phyloP scores from a whole-genome alignment of 2,329 filamentous ascomycete genomes.

The Aspergillus fijiensis region DNA sequence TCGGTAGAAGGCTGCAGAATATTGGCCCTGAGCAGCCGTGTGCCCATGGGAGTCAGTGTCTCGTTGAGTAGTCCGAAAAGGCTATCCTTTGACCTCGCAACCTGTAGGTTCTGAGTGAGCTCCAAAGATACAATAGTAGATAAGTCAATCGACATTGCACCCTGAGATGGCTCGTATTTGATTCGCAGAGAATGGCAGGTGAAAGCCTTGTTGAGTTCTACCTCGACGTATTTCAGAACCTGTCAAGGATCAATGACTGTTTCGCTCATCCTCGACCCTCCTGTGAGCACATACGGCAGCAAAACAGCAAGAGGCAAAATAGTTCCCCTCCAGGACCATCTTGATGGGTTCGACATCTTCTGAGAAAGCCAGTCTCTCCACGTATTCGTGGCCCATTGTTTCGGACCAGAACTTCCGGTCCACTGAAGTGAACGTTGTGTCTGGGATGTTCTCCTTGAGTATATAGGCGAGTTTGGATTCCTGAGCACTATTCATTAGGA shows the following conservation, averaged over 20 bases:
- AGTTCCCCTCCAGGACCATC: slow-evolving; percentile 76
- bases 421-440: slow-evolving; percentile 61
- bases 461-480: slow-evolving; percentile 74
- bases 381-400: slow-evolving; percentile 70
- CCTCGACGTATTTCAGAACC: slow-evolving; percentile 78
- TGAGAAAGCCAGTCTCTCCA: slow-evolving; percentile 74
- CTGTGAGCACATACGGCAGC: slow-evolving; percentile 65
- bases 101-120: slow-evolving; percentile 81
- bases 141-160: slow-evolving; percentile 93
- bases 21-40: slow-evolving; percentile 76
- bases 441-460: slow-evolving; percentile 68
- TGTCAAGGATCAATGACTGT: slow-evolving; percentile 39
- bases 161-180: slow-evolving; percentile 81
- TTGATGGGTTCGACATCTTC: slow-evolving; percentile 81
- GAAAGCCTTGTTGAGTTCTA: slow-evolving; percentile 67
- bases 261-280: not conserved
- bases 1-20: slow-evolving; percentile 86
- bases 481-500: slow-evolving; percentile 73
- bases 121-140: slow-evolving; percentile 85
- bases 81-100: slow-evolving; percentile 74
- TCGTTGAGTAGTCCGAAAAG: slow-evolving; percentile 83
- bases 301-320: slow-evolving; percentile 80
- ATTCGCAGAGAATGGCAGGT: slow-evolving; percentile 78
- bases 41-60: slow-evolving; percentile 85
- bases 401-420: slow-evolving; percentile 86